Conservation (phyloP, 495 filamentous ascomycete genomes). For the Penicillium ochrochloron region DNA sequence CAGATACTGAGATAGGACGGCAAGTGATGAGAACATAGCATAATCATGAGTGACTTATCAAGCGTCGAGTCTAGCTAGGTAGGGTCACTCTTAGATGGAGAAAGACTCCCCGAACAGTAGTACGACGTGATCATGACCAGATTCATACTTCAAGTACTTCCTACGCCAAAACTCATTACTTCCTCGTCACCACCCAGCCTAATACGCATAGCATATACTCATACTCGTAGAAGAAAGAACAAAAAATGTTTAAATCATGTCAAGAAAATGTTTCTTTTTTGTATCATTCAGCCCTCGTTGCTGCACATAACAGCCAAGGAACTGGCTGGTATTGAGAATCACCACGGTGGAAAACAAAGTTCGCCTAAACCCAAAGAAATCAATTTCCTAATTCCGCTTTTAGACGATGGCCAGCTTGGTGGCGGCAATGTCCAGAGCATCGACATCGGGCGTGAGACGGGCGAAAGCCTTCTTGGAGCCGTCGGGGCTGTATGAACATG, state of each 20-base stretch:
- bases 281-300: conserved; percentile 52
- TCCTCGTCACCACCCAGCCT: not conserved
- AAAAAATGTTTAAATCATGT: conserved; percentile 25
- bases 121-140: not conserved
- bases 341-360: conserved; percentile 50
- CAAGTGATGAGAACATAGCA: not conserved
- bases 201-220: not conserved
- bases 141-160: not conserved
- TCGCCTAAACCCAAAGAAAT: conserved; percentile 50
- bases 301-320: conserved; percentile 41
- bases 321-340: conserved; percentile 51
- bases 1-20: not conserved
- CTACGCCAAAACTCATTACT: not conserved
- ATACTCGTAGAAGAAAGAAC: not conserved
- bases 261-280: conserved; percentile 44
- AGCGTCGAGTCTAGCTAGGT: not conserved
- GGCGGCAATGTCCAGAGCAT: conserved; percentile 98
- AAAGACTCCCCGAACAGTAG: not conserved
- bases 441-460: conserved; percentile 91
- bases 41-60: not conserved
- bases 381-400: conserved; percentile 34
- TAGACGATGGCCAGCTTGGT: conserved; percentile 99
- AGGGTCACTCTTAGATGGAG: not conserved
- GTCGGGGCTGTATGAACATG: conserved; percentile 67
- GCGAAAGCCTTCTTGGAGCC: conserved; percentile 98